phyloP scores from a whole-genome alignment of 345 rosid genomes.

The Citrus cavaleriei region DNA sequence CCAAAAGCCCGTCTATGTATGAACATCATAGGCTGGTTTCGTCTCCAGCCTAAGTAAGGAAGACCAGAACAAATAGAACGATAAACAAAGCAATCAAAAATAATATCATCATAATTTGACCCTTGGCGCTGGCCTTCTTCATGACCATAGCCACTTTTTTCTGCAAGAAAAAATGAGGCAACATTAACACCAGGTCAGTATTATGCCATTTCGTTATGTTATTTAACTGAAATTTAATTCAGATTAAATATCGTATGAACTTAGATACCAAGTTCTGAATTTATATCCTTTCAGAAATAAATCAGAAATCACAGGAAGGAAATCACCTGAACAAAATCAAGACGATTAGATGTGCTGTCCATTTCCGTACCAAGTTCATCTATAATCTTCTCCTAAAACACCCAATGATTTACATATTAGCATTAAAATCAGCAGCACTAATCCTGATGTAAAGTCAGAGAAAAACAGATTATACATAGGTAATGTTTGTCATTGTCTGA shows the following conservation, averaged over 20 bases:
- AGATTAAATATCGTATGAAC: background rate
- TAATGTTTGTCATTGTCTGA: background rate
- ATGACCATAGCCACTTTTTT: conserved; percentile 96
- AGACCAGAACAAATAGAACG: conserved; percentile 82
- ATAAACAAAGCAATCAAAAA: conserved; percentile 78
- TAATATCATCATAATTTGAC: conserved; percentile 90
- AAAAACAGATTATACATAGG: background rate
- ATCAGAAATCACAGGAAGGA: background rate
- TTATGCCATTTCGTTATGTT: background rate
- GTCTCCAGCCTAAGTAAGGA: conserved; percentile 45
- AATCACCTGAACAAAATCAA: conserved; percentile 91
- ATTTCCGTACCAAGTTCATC: conserved; percentile 80
- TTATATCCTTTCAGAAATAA: background rate
- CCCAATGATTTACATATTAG: conserved; percentile 17
- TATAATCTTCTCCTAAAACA: conserved; percentile 74
- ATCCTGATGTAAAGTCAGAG: background rate
- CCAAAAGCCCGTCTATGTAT: background rate
- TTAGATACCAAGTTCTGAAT: background rate
- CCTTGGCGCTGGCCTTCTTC: conserved; percentile 96
- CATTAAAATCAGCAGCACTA: background rate
- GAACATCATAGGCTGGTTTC: background rate
- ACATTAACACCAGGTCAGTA: background rate
- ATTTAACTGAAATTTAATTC: background rate
- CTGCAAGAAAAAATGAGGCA: conserved; percentile 38
- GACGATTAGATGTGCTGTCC: conserved; percentile 91